Evolutionary conservation across 163 green algal genomes (phyloP), one percentile per base, ranked within the genome.

Genomic region (Chloromonas sp.): DNA sequence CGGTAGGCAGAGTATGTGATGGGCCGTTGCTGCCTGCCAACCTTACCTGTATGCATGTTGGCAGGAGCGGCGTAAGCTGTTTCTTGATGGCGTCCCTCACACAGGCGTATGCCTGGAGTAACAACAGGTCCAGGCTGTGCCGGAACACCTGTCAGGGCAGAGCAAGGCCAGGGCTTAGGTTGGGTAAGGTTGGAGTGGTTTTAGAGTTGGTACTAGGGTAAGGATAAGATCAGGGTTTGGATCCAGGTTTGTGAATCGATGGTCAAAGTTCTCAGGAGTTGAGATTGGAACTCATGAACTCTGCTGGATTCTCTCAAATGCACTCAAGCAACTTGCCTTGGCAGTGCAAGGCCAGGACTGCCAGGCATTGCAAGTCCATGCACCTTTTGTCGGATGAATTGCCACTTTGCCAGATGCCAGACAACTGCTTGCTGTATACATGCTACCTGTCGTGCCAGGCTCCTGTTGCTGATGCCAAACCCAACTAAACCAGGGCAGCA

Each of bases 51-150:
- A 89, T 85, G 81, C 86, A 89, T 13, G 58, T 76, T 11, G 81
- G 79, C 81, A 89, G 77, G 11, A 87, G 62, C 2, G 81, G 76
- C 59, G 71, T 79, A 58, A 89, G 71, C 58, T 84, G 62, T 62
- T 85, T 85, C 60, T 89, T 89, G 59, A 89, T 61, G 61, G 59
- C 77, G 77, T 89, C 86, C 8, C 84, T 76, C 79, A 83, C 59
- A 74, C 58, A 60, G 5, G n/a, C 59, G 76, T 87, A 89, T n/a
- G 66, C 79, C 59, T 84, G 82, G n/a, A 84, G 86, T 13, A 89
- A 58, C 60, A 84, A 0, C 71, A 82, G 60, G 82, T 89, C 86
- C 81, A 84, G 81, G 71, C 11, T 57, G 13, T 79, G 71, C 36
- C 14, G 71, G 71, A 57, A 79, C 71, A 79, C 66, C 66, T 74